Evolutionary conservation across 202 grass and related monocot genomes (phyloP), one percentile per base, ranked within the genome.

Genomic region (Eragrostis tef): DNA sequence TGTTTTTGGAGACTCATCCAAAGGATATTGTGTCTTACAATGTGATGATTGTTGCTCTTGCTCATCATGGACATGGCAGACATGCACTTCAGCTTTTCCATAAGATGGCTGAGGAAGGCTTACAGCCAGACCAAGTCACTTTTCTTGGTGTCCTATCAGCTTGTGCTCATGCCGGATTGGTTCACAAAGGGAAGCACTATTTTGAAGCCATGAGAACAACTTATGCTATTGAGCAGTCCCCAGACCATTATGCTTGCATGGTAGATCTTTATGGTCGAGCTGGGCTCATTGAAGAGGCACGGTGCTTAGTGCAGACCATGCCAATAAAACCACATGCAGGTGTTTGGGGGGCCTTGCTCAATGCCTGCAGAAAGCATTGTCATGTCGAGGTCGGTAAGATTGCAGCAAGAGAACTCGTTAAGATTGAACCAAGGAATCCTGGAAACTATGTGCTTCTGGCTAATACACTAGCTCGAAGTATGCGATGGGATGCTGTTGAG

Each of bases 271-370:
- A 87, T 53, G 93, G 88, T 64, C 86, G 93, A 87, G 86, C 86
- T 81, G 93, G 90, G 49, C 71, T 88, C 9, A 76, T 90, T 61
- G 64, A 90, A 71, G 71, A 92, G 58, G 93, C 93, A 9, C 71
- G 65, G 64, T 44, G 11, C 52, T 71, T 89, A 11, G 75, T 87
- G 44, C 84, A 80, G 60, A 25, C 48, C 13, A 93, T 96, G 88
- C 54, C 88, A 13, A 14, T 93, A 51, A 83, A 85, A 51, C 93
- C 88, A 60, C 89, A 93, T 85, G 90, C 83, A 71, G 90, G 86
- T 82, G 75, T 90, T 5, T 96, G 90, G 93, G 90, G 93, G 70
- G 82, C 90, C 65, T 92, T 92, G 86, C 80, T 96, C 12, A 88
- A 85, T 82, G 88, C 90, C 20, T 92, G 90, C 81, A 84, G 71